Evolutionary conservation across 495 filamentous ascomycete genomes (phyloP).

Genomic region (Articulospora tetracladia): DNA sequence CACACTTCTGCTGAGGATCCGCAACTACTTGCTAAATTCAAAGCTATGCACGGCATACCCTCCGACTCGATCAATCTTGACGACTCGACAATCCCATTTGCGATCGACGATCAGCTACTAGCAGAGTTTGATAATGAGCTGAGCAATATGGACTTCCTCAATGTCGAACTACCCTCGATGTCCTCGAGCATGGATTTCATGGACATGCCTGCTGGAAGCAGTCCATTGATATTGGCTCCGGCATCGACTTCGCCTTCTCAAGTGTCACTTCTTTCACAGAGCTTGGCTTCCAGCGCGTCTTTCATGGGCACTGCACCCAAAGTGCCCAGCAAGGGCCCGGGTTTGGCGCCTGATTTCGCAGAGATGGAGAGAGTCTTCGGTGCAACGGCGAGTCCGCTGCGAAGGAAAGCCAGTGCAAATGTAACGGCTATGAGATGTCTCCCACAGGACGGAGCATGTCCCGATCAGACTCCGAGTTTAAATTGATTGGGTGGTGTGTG

Average conservation of each 20-base stretch:
- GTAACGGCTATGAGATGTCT: not conserved
- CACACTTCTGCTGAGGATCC: conserved; percentile 45
- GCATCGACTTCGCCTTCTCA: not conserved
- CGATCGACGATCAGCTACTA: conserved; percentile 9
- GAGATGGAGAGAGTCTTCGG: conserved; percentile 12
- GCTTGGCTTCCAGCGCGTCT: not conserved
- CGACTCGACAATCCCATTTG: not conserved
- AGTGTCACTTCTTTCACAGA: not conserved
- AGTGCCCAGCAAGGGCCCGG: not conserved
- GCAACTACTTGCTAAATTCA: conserved; percentile 45
- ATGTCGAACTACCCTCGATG: not conserved
- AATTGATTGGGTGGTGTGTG: not conserved
- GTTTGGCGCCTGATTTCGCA: conserved; percentile 11
- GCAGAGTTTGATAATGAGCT: conserved; percentile 18
- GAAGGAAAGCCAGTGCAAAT: conserved; percentile 9
- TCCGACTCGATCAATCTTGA: not conserved
- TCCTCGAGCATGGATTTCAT: not conserved
- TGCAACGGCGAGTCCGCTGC: conserved; percentile 16
- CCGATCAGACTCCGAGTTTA: not conserved
- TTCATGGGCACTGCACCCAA: not conserved
- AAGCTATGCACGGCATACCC: conserved; percentile 22
- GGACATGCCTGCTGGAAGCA: not conserved
- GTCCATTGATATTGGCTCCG: not conserved
- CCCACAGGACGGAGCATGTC: not conserved
- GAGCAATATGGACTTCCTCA: conserved; percentile 4